Base-by-base conservation (phyloP, 2,329 filamentous ascomycete species). In the Pseudocercospora crystallina region DNA sequence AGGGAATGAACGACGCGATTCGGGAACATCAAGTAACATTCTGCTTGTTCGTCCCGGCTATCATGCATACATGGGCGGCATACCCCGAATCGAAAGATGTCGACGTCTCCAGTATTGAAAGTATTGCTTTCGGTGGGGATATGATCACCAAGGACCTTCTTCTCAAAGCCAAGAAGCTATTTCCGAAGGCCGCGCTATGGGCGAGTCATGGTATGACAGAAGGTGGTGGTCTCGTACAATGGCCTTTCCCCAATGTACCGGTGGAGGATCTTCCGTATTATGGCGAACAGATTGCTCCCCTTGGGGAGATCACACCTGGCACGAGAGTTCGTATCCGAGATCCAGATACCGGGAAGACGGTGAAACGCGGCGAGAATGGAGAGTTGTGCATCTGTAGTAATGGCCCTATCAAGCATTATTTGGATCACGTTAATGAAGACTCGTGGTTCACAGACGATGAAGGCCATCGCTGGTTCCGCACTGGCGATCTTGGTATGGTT, bases 401-500 rank as follows among this genome's bases (percentile, higher is more conserved):
- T 10, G 47, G 44, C 13, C 44, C 53, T 2, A 57, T 61, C 17
- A 52, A 54, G 20, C 40, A 50, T 26, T 64, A 64, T 45, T 48
- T 63, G 12, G 53, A 56, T 15, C 32, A 55, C 26, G 42, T 45
- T 0, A 45, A 53, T 11, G 44, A 50, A n/a, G 56, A 60, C 11
- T 36, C 54, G 5, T 60, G 61, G 42, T 59, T 58, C 14, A 40
- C 32, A 1, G 57, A 60, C 12, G 44, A 39, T 7, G 29, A 49
- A 13, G 58, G 52, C 9, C 40, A 33, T 11, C 40, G 47, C 11
- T 65, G 61, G 62, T 63, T 65, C 43, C 47, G 51, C 13, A 64
- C 60, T 8, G 63, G 63, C 7, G 62, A 65, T 43, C 35, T 61
- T 4, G 62, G 53, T 2, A 42, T 57, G n/a, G 55, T 63, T 29